Conservation (phyloP, 2,329 filamentous ascomycete genomes). For the Arthrobotrys megalospora region DNA sequence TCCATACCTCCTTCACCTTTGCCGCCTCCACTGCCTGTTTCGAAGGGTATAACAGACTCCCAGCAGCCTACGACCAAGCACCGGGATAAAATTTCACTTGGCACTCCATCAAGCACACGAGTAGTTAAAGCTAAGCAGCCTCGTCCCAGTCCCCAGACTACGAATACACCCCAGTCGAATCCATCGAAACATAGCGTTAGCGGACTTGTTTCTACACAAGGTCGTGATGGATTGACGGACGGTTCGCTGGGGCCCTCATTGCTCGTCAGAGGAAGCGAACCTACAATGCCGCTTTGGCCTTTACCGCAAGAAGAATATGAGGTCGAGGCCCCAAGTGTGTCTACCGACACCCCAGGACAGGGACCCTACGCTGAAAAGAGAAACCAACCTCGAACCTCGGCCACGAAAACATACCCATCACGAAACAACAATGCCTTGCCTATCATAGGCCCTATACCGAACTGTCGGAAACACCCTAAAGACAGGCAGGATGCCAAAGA, state of each 20-base stretch:
- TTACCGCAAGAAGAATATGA: slow-evolving; percentile 3
- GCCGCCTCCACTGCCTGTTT: not conserved
- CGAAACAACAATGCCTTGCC: not conserved
- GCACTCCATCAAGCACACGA: not conserved
- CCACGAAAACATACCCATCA: not conserved
- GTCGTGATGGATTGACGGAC: slow-evolving; percentile 15
- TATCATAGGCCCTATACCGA: not conserved
- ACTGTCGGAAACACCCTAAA: slow-evolving; percentile 15
- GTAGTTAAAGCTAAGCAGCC: not conserved
- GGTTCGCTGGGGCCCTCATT: not conserved
- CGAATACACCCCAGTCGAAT: not conserved
- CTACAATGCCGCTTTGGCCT: slow-evolving; percentile 18
- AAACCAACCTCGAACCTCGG: not conserved
- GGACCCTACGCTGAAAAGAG: slow-evolving; percentile 6
- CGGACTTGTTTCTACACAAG: not conserved
- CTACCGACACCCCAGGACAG: slow-evolving; percentile 9
- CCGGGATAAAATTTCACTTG: not conserved
- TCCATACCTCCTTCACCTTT: not conserved
- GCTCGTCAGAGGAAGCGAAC: not conserved
- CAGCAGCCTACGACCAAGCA: not conserved
- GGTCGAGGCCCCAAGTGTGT: not conserved
- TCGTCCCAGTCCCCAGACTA: not conserved
- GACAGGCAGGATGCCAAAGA: not conserved
- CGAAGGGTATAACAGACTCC: not conserved
- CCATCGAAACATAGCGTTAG: slow-evolving; percentile 1